Percentiles rank a stretch among this genome's conserved stretches.
Conservation (phyloP, 2,329 filamentous ascomycete species). For the Xylariomycetidae sp. region DNA sequence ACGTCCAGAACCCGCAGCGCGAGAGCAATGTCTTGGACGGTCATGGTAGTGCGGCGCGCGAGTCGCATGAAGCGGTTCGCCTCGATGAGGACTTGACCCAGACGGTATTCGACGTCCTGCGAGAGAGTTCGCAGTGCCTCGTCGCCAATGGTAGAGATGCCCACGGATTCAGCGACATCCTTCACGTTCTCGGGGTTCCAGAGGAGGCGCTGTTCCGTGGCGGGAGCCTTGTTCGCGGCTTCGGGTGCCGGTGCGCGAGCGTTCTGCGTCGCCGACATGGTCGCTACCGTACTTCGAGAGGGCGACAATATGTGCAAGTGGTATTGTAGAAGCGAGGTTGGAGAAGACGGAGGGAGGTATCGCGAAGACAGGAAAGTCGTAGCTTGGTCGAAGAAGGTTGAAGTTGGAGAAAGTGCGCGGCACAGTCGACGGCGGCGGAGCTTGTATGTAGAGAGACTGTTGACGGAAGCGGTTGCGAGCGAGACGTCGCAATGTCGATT, state of each 20-base stretch:
- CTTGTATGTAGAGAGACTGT: no score
- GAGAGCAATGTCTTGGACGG: conserved; percentile 82
- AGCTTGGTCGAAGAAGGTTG: no score
- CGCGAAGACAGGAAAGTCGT: no score
- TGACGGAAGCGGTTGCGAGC: no score
- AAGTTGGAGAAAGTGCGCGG: no score
- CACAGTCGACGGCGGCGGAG: no score
- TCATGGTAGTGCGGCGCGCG: conserved; percentile 76
- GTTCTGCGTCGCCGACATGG: conserved; percentile 19
- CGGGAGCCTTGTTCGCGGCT: conserved; percentile 10
- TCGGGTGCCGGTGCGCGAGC: conserved; percentile 19
- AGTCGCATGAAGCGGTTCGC: conserved; percentile 95
- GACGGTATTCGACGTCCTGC: conserved; percentile 91
- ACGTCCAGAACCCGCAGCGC: conserved; percentile 83
- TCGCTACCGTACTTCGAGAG: no score
- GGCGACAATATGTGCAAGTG: no score
- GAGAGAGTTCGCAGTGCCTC: conserved; percentile 83
- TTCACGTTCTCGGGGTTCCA: conserved; percentile 97
- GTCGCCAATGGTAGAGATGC: conserved; percentile 72
- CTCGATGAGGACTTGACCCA: conserved; percentile 90
- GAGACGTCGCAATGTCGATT: no score
- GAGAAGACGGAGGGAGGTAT: no score
- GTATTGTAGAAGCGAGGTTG: no score
- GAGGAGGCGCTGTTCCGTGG: conserved; percentile 43
- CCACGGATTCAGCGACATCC: conserved; percentile 94